Conservation (phyloP, 2,329 filamentous ascomycete genomes). For the Phaeomoniella chlamydospora region DNA sequence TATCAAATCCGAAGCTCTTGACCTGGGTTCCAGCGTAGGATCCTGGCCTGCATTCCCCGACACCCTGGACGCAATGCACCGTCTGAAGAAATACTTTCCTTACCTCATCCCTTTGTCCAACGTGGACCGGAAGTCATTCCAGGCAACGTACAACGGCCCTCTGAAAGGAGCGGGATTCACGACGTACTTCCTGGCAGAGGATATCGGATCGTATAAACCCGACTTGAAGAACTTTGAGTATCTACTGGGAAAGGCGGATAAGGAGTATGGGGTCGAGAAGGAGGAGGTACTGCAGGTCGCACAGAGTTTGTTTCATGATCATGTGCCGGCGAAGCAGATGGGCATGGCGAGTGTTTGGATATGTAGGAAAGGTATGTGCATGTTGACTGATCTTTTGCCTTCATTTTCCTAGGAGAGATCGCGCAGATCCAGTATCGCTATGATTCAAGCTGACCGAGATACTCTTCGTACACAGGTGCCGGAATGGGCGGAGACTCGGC, state of each 20-base stretch:
- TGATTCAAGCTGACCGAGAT: not conserved
- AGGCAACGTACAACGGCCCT: constrained; percentile 28
- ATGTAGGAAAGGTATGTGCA: constrained; percentile 28
- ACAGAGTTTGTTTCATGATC: constrained; percentile 52
- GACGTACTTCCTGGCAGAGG: constrained; percentile 53
- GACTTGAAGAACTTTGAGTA: constrained; percentile 49
- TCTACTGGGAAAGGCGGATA: constrained; percentile 39
- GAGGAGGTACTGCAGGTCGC: constrained; percentile 52
- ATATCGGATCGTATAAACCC: constrained; percentile 61
- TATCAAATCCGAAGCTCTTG: constrained; percentile 18
- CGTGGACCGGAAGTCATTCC: constrained; percentile 38
- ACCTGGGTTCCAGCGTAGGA: constrained; percentile 34
- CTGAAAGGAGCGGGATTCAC: constrained; percentile 44
- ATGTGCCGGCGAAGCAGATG: constrained; percentile 46
- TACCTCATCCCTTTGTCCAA: constrained; percentile 41
- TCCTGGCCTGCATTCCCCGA: constrained; percentile 43
- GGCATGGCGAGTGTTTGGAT: constrained; percentile 54
- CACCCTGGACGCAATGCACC: constrained; percentile 36
- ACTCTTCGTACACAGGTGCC: constrained; percentile 5
- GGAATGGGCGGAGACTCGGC: constrained; percentile 29
- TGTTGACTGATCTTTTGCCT: not conserved
- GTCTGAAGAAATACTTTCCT: constrained; percentile 34
- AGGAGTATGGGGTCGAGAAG: constrained; percentile 42
- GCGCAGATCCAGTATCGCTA: too few relatives aligned
- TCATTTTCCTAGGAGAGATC: constrained; percentile 4